Conservation (phyloP, 257 asterid genomes). For the Solanum etuberosum region DNA sequence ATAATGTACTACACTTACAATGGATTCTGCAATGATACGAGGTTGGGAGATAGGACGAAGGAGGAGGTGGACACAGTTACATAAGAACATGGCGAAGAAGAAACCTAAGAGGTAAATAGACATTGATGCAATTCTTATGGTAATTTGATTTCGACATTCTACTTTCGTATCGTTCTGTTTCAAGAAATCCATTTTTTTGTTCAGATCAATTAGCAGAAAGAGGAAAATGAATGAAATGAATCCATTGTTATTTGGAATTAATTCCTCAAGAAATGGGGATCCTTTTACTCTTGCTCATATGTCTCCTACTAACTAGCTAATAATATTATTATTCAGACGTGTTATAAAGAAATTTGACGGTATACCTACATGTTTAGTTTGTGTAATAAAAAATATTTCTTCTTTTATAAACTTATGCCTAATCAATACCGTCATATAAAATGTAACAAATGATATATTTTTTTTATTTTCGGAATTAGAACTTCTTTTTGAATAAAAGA, state of each 20-base stretch:
- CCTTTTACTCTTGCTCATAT: not conserved
- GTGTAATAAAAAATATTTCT: not conserved
- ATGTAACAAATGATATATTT: no score
- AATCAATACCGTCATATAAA: not conserved
- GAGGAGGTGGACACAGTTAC: constrained; percentile 64
- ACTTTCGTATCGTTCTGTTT: constrained; percentile 10
- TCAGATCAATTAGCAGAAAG: not conserved
- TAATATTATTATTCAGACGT: not conserved
- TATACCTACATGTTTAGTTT: not conserved
- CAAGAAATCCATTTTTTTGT: constrained; percentile 3
- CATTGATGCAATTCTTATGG: constrained; percentile 40
- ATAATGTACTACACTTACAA: constrained; percentile 19
- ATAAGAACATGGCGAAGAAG: constrained; percentile 66
- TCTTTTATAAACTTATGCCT: not conserved
- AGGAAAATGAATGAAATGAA: not conserved
- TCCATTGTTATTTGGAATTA: not conserved
- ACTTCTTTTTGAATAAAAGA: no score
- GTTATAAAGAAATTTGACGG: not conserved
- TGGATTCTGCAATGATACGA: constrained; percentile 65
- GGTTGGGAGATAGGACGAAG: constrained; percentile 72
- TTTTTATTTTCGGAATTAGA: no score
- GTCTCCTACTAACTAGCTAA: not conserved
- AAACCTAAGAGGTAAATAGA: constrained; percentile 75
- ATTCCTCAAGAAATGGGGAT: not conserved
- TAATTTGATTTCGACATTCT: constrained; percentile 35